Conservation (phyloP, 352 stramenopile genomes). For the Blastocystis sp. region DNA sequence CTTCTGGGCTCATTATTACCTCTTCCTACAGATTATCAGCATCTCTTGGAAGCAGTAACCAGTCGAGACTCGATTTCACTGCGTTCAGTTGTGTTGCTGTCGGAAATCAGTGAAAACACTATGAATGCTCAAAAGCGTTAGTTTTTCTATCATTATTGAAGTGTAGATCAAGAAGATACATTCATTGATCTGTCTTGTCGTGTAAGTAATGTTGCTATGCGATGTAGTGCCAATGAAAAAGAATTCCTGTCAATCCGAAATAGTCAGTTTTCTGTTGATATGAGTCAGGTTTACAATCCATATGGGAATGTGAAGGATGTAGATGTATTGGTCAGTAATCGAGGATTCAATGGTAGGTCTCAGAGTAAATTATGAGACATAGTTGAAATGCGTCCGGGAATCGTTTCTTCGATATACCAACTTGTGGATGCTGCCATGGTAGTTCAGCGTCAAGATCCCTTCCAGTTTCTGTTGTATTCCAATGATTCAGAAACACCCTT, state of each 20-base stretch:
- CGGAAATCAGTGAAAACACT: constrained; percentile 16
- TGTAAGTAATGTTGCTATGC: neutral
- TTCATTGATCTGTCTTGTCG: constrained; percentile 43
- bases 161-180: neutral
- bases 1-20: neutral
- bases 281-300: neutral
- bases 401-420: neutral
- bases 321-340: neutral
- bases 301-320: constrained; percentile 35
- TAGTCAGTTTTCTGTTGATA: neutral
- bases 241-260: constrained; percentile 20
- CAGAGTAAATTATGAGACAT: neutral
- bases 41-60: constrained; percentile 48
- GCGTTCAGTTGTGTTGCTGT: neutral
- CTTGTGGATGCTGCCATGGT: neutral
- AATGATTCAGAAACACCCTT: constrained; percentile 30
- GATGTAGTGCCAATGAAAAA: neutral
- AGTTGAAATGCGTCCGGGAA: constrained; percentile 9
- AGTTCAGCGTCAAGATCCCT: constrained; percentile 16
- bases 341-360: neutral
- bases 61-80: neutral
- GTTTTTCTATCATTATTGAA: neutral
- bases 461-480: neutral
- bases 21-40: constrained; percentile 22
- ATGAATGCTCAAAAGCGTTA: constrained; percentile 51